Percentiles rank a stretch among this genome's conserved stretches.
phyloP scores from a whole-genome alignment of 164 flowering plant species.

The Euptelea pleiosperma region DNA sequence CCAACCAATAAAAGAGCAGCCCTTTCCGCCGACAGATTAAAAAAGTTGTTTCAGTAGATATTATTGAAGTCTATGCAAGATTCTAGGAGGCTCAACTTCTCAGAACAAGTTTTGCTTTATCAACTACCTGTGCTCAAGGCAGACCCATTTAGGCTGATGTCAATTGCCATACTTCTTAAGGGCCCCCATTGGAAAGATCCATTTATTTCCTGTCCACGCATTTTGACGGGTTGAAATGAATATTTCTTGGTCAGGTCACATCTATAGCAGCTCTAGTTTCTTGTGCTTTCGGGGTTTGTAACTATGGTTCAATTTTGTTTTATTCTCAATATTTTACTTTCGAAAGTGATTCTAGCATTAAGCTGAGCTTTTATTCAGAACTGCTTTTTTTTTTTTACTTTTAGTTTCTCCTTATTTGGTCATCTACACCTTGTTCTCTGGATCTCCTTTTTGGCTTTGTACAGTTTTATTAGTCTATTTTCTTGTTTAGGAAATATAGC shows the following conservation, averaged over 20 bases:
- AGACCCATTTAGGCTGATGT: too few species aligned
- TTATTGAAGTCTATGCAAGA: slow-evolving; percentile 1
- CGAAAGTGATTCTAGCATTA: not conserved
- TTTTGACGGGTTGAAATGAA: not conserved
- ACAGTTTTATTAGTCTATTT: too few species aligned
- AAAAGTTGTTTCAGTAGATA: slow-evolving; percentile 54
- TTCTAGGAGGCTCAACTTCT: not conserved
- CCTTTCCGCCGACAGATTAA: slow-evolving; percentile 59
- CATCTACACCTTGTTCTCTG: too few species aligned
- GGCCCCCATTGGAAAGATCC: too few species aligned
- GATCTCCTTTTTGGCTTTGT: too few species aligned
- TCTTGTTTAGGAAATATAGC: too few species aligned
- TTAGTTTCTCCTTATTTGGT: too few species aligned
- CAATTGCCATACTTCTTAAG: too few species aligned
- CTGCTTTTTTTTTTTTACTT: too few species aligned
- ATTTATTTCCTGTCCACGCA: too few species aligned
- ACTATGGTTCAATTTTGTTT: slow-evolving; percentile 15
- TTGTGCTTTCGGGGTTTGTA: slow-evolving; percentile 15
- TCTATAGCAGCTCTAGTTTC: not conserved
- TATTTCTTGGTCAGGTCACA: not conserved
- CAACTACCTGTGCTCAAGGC: too few species aligned
- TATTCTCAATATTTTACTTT: not conserved
- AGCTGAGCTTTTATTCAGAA: slow-evolving; percentile 1
- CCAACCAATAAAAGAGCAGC: slow-evolving; percentile 90
- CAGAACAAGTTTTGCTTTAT: too few species aligned